Base-by-base conservation (phyloP, 345 rosid species). In the Euclidium syriacum region DNA sequence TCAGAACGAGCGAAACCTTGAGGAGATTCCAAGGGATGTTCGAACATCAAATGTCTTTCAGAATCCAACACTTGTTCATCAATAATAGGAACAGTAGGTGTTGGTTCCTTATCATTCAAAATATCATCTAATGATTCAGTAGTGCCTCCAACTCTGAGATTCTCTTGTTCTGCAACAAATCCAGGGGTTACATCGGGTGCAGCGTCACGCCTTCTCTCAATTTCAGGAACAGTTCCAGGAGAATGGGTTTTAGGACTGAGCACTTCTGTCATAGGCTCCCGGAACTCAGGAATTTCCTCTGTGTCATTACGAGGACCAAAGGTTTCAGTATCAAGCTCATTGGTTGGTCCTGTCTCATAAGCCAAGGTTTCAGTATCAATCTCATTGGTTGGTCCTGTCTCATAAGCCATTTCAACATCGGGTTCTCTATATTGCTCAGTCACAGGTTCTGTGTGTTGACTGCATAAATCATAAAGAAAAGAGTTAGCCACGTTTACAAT, bases 141-240 rank as follows among this genome's bases (percentile, higher is more conserved):
- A 8, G 43, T 48, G 26, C 40, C 65, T 61, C 70, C 81, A 47
- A 55, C 34, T 15, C 62, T 29, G 68, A 63, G 48, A 57, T 42
- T 66, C 50, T 30, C 50, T 19, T 36, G 61, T 62, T 77, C 48
- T 23, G 68, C 38, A 46, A 34, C 44, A 49, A 64, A 20, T 12
- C 39, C 75, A 18, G 76, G 54, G 65, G 73, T 52, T 22, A 73
- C 48, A 68, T 64, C 83, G 23, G 22, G 75, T 2, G 26, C 56
- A 27, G 79, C 73, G 34, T 83, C 95, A 57, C 96, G 87, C 78
- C 74, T 58, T 39, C 29, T 69, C 79, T 86, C 98, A 64, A 80
- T 52, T 25, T 78, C 84, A 1, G 85, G 95, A 58, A 71, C 10
- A 72, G 46, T 67, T 64, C 52, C 70, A 32, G 78, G 75, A 52